Evolutionary conservation across 257 asterid genomes (phyloP).

Genomic region (Nicotiana paniculata): DNA sequence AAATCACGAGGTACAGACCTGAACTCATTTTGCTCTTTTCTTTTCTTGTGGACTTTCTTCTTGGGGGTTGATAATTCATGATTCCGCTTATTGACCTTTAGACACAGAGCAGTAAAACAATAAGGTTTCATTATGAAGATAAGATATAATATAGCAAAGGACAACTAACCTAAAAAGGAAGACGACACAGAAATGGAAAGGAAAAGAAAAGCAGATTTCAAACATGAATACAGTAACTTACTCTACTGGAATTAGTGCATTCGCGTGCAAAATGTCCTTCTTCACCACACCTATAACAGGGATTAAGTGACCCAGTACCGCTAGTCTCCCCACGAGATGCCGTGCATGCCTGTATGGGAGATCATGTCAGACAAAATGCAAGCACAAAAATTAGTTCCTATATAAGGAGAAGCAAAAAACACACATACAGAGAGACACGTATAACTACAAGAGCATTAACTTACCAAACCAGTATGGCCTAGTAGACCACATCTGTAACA

Average conservation of each 20-base stretch:
- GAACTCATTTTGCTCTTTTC: conserved; percentile 28
- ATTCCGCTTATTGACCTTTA: conserved; percentile 48
- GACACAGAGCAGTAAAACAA: background rate
- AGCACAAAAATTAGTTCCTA: background rate
- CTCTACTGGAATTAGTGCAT: conserved; percentile 40
- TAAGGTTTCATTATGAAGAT: background rate
- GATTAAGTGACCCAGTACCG: conserved; percentile 22
- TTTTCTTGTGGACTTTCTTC: conserved; percentile 36
- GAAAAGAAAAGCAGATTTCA: background rate
- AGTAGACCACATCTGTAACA: conserved; percentile 84
- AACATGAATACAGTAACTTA: background rate
- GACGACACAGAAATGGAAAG: background rate
- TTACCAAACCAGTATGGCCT: conserved; percentile 95
- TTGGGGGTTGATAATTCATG: conserved; percentile 68
- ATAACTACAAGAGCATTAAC: conserved; percentile 17
- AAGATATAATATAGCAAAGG: background rate
- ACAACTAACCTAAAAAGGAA: background rate
- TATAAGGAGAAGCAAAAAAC: background rate
- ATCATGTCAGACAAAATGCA: background rate
- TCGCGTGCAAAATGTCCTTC: conserved; percentile 94
- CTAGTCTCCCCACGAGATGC: conserved; percentile 32
- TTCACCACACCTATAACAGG: conserved; percentile 73
- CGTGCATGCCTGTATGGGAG: conserved; percentile 44
- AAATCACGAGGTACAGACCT: conserved; percentile 45
- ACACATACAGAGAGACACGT: background rate